Conservation (phyloP, 179 eudicot species). For the Gypsophila paniculata region DNA sequence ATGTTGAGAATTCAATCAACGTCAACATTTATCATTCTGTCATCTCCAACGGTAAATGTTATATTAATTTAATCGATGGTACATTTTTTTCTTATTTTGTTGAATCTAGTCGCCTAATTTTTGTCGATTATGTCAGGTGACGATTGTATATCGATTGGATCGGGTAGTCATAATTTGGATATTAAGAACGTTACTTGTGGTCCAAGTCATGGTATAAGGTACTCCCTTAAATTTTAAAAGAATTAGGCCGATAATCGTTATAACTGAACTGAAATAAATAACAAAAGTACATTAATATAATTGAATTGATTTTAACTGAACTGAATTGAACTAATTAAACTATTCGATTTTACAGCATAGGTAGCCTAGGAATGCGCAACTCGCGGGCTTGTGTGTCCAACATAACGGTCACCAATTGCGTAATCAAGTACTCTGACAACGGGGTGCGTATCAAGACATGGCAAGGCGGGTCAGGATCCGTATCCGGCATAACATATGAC, state of each 20-base stretch:
- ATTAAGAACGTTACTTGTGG: conserved; percentile 77
- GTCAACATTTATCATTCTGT: conserved; percentile 58
- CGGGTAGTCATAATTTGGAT: conserved; percentile 64
- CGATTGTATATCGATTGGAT: conserved; percentile 81
- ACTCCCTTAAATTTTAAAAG: background rate
- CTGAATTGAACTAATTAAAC: background rate
- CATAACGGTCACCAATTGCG: conserved; percentile 55
- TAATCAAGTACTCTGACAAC: conserved; percentile 59
- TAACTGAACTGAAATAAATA: too few species aligned
- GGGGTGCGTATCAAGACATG: conserved; percentile 92
- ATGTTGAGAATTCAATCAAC: conserved; percentile 64
- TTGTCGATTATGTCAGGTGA: conserved; percentile 46
- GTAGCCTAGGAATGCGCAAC: conserved; percentile 71
- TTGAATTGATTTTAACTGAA: too few species aligned
- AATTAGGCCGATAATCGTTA: too few species aligned
- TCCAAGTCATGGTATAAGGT: conserved; percentile 94
- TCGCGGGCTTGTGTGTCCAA: conserved; percentile 67
- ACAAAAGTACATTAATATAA: too few species aligned
- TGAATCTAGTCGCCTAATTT: background rate
- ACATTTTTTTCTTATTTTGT: background rate
- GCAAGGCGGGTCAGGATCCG: conserved; percentile 88
- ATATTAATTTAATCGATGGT: background rate
- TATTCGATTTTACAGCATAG: conserved; percentile 48
- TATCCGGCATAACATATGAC: conserved; percentile 45
- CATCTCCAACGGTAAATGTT: conserved; percentile 62